Conservation (phyloP, 2,329 filamentous ascomycete genomes). For the Microthyrium microscopicum region DNA sequence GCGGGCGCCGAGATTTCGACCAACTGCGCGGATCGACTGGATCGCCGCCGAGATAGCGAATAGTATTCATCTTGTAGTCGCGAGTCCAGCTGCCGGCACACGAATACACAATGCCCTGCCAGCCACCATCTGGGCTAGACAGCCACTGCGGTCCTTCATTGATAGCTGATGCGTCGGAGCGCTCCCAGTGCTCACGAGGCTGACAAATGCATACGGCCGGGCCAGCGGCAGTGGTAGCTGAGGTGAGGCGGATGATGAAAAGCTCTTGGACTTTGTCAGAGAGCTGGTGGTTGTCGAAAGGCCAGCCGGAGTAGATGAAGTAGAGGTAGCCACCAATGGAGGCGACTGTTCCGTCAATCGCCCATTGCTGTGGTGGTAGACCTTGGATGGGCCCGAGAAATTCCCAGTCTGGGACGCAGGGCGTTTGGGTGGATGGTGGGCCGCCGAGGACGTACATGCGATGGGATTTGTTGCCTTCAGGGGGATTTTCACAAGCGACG, state of each 20-base stretch:
- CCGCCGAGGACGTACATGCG: slow-evolving; percentile 30
- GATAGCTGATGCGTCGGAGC: slow-evolving; percentile 23
- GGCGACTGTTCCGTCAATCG: slow-evolving; percentile 31
- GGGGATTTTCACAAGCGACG: slow-evolving; percentile 25
- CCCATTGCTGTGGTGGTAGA: slow-evolving; percentile 27
- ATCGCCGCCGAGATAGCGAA: slow-evolving; percentile 24
- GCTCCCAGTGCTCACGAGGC: slow-evolving; percentile 25
- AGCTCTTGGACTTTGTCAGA: slow-evolving; percentile 25
- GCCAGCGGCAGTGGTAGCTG: slow-evolving; percentile 18
- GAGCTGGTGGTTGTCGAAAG: slow-evolving; percentile 17
- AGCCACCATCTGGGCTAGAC: slow-evolving; percentile 18
- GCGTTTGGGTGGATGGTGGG: slow-evolving; percentile 16
- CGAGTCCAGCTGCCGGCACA: slow-evolving; percentile 30
- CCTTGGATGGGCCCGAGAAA: slow-evolving; percentile 25
- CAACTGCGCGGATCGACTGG: slow-evolving; percentile 22
- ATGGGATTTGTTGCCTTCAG: slow-evolving; percentile 27
- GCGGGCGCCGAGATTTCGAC: slow-evolving; percentile 22
- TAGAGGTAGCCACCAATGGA: slow-evolving; percentile 21
- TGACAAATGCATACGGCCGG: slow-evolving; percentile 23
- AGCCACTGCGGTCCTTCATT: slow-evolving; percentile 29
- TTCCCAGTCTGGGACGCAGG: slow-evolving; percentile 20
- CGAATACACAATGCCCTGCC: slow-evolving; percentile 29
- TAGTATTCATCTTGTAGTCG: slow-evolving; percentile 31
- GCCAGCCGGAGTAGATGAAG: slow-evolving; percentile 32
- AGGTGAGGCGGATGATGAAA: slow-evolving; percentile 24